Percentiles rank a stretch among this genome's conserved stretches.
These are phyloP conservation scores for Chaetomidium leptoderma DNA, from an alignment of 495 filamentous ascomycete species.

Conservation along the genomic window DNA sequence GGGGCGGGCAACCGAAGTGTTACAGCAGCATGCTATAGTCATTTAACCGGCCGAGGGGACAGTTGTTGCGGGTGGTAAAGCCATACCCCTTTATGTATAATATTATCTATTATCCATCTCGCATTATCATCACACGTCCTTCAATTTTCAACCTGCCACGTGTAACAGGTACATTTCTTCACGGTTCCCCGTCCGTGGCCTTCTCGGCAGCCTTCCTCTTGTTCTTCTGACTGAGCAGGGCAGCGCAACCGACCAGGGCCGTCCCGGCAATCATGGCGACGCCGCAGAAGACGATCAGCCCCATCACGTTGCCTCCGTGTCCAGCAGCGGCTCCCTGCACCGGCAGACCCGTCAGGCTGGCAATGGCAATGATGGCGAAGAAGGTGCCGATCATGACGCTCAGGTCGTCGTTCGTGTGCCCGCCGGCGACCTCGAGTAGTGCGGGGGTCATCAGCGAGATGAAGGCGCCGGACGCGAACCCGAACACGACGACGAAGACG, in stretches of 20 bases:
- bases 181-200: background rate
- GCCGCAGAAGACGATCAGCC: background rate
- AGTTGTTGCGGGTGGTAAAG: no score
- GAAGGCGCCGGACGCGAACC: background rate
- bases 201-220: background rate
- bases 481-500: background rate
- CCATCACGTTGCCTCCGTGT: background rate
- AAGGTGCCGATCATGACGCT: slow-evolving; percentile 1
- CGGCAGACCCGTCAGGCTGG: slow-evolving; percentile 4
- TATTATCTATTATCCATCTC: no score
- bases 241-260: background rate
- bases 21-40: no score
- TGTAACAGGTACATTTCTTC: no score
- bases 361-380: background rate
- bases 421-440: slow-evolving; percentile 3
- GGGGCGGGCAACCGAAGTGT: no score
- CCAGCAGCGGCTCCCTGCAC: background rate
- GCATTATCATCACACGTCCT: no score
- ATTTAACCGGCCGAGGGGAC: no score
- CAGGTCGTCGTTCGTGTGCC: background rate
- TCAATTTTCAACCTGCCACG: no score
- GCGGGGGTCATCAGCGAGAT: slow-evolving; percentile 4
- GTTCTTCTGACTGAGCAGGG: background rate
- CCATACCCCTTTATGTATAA: no score
- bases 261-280: background rate